A percentile compares a stretch with the other conserved stretches of the same genome.
phyloP scores from a whole-genome alignment of 257 asterid species.

The Solanum megistacrolobum region DNA sequence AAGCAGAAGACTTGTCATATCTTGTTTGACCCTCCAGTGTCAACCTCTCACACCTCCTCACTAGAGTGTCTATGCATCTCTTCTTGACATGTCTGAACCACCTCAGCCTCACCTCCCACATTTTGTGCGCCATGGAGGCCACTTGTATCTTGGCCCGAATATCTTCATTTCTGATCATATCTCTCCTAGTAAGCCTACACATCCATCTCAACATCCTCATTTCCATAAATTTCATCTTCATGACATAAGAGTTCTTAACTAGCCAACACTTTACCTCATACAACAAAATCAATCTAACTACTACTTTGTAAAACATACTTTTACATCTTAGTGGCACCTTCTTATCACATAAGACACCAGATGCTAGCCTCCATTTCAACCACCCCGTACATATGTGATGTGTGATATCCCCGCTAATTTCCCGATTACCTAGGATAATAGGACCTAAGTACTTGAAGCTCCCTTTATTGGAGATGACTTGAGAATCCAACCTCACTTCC shows the following conservation, averaged over 20 bases:
- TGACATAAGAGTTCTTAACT: background rate
- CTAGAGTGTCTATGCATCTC: background rate
- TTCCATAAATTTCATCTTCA: background rate
- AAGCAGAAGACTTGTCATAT: no score
- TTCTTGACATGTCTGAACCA: background rate
- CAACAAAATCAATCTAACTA: background rate
- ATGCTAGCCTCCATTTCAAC: background rate
- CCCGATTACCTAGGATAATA: background rate
- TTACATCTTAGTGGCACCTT: background rate
- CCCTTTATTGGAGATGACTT: background rate
- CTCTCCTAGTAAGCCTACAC: background rate
- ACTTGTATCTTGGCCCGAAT: background rate
- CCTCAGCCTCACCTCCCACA: background rate
- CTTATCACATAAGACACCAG: background rate
- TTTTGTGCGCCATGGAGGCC: background rate
- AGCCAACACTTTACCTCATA: background rate
- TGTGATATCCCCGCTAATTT: background rate
- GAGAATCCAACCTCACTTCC: background rate
- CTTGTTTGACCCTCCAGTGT: background rate
- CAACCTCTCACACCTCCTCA: background rate
- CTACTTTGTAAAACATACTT: background rate
- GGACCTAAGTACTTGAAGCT: background rate
- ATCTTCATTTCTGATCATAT: background rate
- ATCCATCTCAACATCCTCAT: background rate
- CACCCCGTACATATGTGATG: background rate